A percentile compares a stretch with the other conserved stretches of the same genome.
Conservation (phyloP, 306 rosid species). For the Trichosanthes truncata region DNA sequence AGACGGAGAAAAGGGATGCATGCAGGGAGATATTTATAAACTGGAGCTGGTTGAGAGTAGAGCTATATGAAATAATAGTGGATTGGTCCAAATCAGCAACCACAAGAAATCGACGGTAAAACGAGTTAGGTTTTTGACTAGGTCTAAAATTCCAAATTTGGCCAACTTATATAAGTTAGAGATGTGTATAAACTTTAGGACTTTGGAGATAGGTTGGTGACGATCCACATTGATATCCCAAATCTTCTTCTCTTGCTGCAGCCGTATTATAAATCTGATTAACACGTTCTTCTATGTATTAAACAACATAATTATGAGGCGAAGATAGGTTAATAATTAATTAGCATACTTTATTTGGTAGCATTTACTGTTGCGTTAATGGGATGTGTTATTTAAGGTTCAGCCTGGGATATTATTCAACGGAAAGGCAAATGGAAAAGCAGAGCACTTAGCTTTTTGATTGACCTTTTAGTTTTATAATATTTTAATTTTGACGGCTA, state of each 20-base stretch:
- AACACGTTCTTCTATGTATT: background rate
- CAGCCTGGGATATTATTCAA: too few species aligned
- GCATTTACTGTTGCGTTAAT: background rate
- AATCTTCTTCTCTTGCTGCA: background rate
- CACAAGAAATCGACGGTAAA: background rate
- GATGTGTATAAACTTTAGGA: background rate
- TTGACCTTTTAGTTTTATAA: conserved; percentile 1
- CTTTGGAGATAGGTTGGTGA: conserved; percentile 5
- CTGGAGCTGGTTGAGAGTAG: too few species aligned
- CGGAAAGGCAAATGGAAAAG: background rate
- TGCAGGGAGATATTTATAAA: background rate
- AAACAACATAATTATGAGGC: background rate
- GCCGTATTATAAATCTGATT: background rate
- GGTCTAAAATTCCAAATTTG: background rate
- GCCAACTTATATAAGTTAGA: conserved; percentile 1
- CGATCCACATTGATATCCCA: background rate
- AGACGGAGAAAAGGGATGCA: background rate
- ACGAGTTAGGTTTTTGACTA: conserved; percentile 10
- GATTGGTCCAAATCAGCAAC: conserved; percentile 10
- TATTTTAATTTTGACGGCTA: background rate
- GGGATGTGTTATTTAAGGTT: background rate
- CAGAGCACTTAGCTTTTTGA: background rate
- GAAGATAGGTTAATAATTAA: background rate
- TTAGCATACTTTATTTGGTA: too few species aligned
- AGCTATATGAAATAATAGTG: background rate